These are phyloP conservation scores for Dactylonectria estremocensis DNA, from an alignment of 2,329 filamentous ascomycete genomes.

Conservation along the genomic window DNA sequence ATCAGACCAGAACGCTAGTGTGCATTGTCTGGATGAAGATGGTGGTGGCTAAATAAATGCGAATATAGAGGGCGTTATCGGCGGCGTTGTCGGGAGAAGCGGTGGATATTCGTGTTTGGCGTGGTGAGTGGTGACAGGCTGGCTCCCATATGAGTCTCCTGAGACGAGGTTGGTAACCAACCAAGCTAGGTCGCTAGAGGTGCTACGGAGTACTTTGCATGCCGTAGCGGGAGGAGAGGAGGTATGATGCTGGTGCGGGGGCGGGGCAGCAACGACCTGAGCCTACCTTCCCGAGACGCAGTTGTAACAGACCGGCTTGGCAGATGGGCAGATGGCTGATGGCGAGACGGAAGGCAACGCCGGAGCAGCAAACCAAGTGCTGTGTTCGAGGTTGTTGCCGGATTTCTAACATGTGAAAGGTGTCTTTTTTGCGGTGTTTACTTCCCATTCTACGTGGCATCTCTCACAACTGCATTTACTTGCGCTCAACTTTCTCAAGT, in stretches of 20 bases:
- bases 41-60: background rate
- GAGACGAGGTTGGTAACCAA: slow-evolving; percentile 36
- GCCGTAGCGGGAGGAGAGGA: background rate
- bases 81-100: slow-evolving; percentile 11
- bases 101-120: slow-evolving; percentile 15
- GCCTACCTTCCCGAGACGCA: background rate
- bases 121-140: slow-evolving; percentile 22
- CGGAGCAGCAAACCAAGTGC: background rate
- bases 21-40: slow-evolving; percentile 13
- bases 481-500: no score
- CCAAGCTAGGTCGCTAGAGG: slow-evolving; percentile 31
- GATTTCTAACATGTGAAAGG: no score
- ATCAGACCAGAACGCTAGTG: slow-evolving; percentile 7
- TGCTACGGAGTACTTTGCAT: background rate
- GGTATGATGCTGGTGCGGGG: slow-evolving; percentile 47
- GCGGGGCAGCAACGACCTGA: slow-evolving; percentile 38
- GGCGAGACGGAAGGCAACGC: background rate
- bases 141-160: slow-evolving; percentile 35
- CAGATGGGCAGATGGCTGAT: background rate
- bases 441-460: no score
- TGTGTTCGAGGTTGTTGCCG: no score
- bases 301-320: background rate
- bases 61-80: background rate
- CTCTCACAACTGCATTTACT: no score
- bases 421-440: no score